A percentile compares a stretch with the other conserved stretches of the same genome.
phyloP scores from a whole-genome alignment of 805 yeast species.

The Suhomyces pyralidae region DNA sequence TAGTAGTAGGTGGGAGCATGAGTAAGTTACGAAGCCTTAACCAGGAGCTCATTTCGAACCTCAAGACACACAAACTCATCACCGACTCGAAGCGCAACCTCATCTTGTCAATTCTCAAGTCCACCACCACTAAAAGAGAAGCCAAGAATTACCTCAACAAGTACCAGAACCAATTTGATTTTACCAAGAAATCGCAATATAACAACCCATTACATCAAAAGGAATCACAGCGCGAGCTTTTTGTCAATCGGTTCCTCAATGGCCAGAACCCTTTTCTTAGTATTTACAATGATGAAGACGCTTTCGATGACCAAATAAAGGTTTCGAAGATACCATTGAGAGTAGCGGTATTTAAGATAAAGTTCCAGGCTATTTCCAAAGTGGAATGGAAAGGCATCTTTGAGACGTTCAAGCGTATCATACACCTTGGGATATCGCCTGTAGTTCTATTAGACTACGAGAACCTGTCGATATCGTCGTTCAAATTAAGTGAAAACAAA shows the following conservation, averaged over 20 bases:
- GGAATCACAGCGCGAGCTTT: conserved; percentile 29
- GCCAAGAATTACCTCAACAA: conserved; percentile 76
- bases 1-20: conserved; percentile 15
- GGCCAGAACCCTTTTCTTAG: conserved; percentile 32
- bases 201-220: conserved; percentile 10
- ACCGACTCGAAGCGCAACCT: conserved; percentile 60
- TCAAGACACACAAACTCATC: conserved; percentile 26
- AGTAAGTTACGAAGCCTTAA: conserved; percentile 26
- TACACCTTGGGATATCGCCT: conserved; percentile 70
- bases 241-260: conserved; percentile 31
- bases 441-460: conserved; percentile 44
- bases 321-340: conserved; percentile 45
- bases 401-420: conserved; percentile 52
- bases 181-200: conserved; percentile 12
- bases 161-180: conserved; percentile 51
- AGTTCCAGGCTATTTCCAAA: conserved; percentile 32
- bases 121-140: conserved; percentile 93
- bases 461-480: conserved; percentile 20
- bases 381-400: conserved; percentile 47
- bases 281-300: conserved; percentile 28
- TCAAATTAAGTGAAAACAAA: conserved; percentile 30
- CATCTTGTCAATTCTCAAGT: conserved; percentile 77
- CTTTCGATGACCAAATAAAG: conserved; percentile 20
- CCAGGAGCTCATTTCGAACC: conserved; percentile 36
- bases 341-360: conserved; percentile 55